Evolutionary conservation across 345 rosid genomes (phyloP), one percentile per base, ranked within the genome.

Genomic region (Acer campestre): DNA sequence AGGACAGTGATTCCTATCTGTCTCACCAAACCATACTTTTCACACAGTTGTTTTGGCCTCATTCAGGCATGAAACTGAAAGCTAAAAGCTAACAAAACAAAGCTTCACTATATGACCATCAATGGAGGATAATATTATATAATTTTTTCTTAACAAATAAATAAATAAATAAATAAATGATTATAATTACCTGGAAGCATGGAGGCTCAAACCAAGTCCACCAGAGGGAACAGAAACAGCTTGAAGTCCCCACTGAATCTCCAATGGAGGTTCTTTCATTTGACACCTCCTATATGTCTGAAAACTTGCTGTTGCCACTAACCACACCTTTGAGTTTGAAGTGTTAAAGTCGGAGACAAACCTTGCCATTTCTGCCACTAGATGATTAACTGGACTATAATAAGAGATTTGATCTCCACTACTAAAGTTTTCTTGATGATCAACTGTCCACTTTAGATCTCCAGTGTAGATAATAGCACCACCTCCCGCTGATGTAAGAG

Each of bases 271-370:
- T 72, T 88, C 94, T 76, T 85, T 91, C 93, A 88, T 91, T 72
- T 92, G 96, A 77, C 97, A 91, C 81, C 83, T 91, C 85, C 85
- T 86, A 82, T 94, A 94, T 66, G 97, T 90, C 74, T 94, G 91
- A 75, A 89, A 89, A 79, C 85, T 92, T 70, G 97, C 91, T 62
- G 93, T 90, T 3, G 87, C 96, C 79, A 91, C 42, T 20, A 94
- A 78, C 96, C 98, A 92, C 23, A 92, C 89, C 82, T 84, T 92
- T 2, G 80, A 10, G 67, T 79, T 84, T 55, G 85, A 72, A 68
- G 62, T 76, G 72, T 76, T 69, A 40, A 82, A 86, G 35, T 90
- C 88, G 27, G 81, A 79, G 1, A 89, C 73, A 31, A 92, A 63
- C 82, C 83, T 88, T 67, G 90, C 98, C 3, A 92, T 84, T 85